These are phyloP conservation scores for Chaetoceros tenuissimus DNA, from an alignment of 108 stramenopile species.

Conservation along the genomic window DNA sequence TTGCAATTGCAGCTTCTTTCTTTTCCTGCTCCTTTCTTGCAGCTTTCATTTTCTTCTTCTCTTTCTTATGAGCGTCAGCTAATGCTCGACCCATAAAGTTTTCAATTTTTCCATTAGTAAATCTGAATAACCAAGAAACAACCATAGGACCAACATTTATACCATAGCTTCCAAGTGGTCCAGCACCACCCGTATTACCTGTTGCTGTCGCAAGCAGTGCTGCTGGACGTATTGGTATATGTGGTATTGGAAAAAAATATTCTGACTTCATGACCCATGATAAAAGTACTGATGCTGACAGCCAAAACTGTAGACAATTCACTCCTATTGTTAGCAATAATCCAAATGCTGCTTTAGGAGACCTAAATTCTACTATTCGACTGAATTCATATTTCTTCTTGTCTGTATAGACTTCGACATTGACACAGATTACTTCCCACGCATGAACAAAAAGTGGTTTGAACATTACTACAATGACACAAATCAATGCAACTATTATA, in stretches of 20 bases:
- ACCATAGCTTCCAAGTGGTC: constrained; percentile 46
- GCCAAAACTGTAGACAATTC: constrained; percentile 63
- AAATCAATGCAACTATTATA: constrained; percentile 38
- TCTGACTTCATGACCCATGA: constrained; percentile 65
- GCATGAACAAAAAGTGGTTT: constrained; percentile 62
- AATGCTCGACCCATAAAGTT: constrained; percentile 55
- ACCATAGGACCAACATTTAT: constrained; percentile 84
- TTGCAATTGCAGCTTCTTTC: too few relatives aligned
- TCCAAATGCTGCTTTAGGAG: constrained; percentile 41
- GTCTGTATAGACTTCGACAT: constrained; percentile 77
- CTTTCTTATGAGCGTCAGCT: constrained; percentile 37
- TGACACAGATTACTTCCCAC: constrained; percentile 54
- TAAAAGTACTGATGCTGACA: constrained; percentile 53
- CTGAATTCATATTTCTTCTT: constrained; percentile 53
- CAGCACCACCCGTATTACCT: constrained; percentile 34
- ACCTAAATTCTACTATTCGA: constrained; percentile 51
- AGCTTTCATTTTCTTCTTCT: constrained; percentile 23
- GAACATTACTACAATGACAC: constrained; percentile 42
- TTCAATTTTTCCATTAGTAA: constrained; percentile 47
- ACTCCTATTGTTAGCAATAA: constrained; percentile 54
- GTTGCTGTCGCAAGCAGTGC: constrained; percentile 58
- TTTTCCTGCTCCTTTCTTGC: constrained; percentile 23
- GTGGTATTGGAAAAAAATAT: constrained; percentile 75
- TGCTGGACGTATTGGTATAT: constrained; percentile 57
- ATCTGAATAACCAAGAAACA: constrained; percentile 68